Base-by-base conservation (phyloP, 2,329 filamentous ascomycete species). In the Thielaviopsis euricoi region DNA sequence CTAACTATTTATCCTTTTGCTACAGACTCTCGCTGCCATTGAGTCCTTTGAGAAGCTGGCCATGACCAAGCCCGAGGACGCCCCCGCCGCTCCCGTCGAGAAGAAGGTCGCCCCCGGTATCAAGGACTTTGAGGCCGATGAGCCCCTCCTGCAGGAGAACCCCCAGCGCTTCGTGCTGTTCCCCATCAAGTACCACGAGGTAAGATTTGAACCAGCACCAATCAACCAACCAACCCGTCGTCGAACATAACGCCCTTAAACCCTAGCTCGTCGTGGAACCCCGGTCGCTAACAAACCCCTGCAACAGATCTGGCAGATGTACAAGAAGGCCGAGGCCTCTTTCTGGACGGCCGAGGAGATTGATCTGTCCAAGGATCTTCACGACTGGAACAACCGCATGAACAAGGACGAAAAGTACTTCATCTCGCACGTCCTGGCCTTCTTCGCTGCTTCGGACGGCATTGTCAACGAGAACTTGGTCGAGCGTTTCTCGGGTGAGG, bases 341-440 rank as follows among this genome's bases (percentile, higher is more conserved):
- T 98, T 98, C 85, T 98, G 93, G 93, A 98, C 93, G 49, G 93
- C 93, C 56, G 93, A 98, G 73, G 93, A 98, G 78, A 97, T 98
- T 66, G 93, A 98, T 74, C 82, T 98, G 55, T 97, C 91, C 67
- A 98, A 98, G 77, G 93, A 98, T 72, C 80, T 97, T 60, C 88
- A 96, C 77, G 93, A 98, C 77, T 98, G 93, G 93, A 94, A 95
- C 81, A 95, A 96, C 79, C 86, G 86, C 66, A 77, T 98, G 65
- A 98, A 87, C 70, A 87, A 96, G 65, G 93, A 98, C 67, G 93
- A 98, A 79, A 86, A 89, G 67, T 98, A 87, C 81, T 98, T 98
- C 76, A 83, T 98, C 73, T 97, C 93, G 23, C 93, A 96, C 74
- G 93, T 98, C 65, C 85, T 98, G 63, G 93, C 93, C 65, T 98